Conservation (phyloP, 1,284 basidiomycete species). For the Moniliophthora roreri region DNA sequence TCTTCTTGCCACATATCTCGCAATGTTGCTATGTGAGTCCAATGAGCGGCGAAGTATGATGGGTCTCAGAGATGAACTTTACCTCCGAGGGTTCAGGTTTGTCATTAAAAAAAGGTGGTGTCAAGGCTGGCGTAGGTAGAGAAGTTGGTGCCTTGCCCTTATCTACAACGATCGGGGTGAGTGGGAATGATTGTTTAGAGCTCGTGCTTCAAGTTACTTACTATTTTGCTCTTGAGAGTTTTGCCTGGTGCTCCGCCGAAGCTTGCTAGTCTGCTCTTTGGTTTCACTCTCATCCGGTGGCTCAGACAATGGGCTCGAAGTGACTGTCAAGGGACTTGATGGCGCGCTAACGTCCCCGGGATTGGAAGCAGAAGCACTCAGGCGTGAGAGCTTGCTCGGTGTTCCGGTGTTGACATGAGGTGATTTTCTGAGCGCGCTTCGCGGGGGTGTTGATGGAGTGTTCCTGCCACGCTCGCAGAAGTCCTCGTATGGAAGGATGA, state of each 20-base stretch:
- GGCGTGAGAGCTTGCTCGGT: conserved; percentile 34
- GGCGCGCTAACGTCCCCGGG: conserved; percentile 51
- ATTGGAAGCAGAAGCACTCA: conserved; percentile 33
- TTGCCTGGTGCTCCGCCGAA: conserved; percentile 45
- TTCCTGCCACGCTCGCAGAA: conserved; percentile 80
- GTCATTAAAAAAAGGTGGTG: conserved; percentile 48
- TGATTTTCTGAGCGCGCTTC: conserved; percentile 31
- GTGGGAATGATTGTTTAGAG: not conserved
- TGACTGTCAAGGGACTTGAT: conserved; percentile 68
- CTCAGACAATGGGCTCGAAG: conserved; percentile 78
- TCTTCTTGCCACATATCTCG: conserved; percentile 89
- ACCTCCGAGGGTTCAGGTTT: conserved; percentile 53
- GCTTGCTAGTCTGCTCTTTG: conserved; percentile 39
- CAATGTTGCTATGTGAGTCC: conserved; percentile 60
- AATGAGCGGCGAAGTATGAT: not conserved
- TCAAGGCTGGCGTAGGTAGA: conserved; percentile 13
- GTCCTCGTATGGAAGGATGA: conserved; percentile 93
- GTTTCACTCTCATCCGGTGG: conserved; percentile 71
- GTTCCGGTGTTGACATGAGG: conserved; percentile 16
- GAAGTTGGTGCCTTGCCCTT: not conserved
- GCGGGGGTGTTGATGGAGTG: conserved; percentile 49
- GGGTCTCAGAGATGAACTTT: conserved; percentile 5
- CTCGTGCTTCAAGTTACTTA: too few species aligned
- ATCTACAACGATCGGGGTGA: too few species aligned
- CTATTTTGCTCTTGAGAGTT: conserved; percentile 38